These are phyloP conservation scores for Rhinocladiella similis DNA, from an alignment of 2,329 filamentous ascomycete species.

Conservation along the genomic window DNA sequence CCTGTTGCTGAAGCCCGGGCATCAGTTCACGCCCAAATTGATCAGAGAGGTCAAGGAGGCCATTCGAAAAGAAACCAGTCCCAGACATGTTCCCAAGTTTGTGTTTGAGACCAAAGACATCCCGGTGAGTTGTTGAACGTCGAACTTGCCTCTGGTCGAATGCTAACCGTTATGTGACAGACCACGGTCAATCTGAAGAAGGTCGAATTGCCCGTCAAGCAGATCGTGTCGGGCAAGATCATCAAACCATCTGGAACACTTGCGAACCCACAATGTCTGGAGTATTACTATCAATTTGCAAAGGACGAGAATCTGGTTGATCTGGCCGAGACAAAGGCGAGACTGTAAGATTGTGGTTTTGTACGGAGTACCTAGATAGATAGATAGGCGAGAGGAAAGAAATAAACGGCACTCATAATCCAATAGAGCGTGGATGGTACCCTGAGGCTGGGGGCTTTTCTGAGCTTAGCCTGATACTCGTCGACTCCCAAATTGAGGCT, in stretches of 20 bases:
- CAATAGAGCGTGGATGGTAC: too few species aligned
- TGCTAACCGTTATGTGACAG: constrained; percentile 40
- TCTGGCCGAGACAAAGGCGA: constrained; percentile 18
- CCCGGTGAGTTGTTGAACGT: constrained; percentile 35
- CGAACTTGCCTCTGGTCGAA: not conserved
- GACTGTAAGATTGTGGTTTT: constrained; percentile 11
- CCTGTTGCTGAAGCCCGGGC: constrained; percentile 60
- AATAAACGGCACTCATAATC: too few species aligned
- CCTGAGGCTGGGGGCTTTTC: too few species aligned
- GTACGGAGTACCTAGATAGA: not conserved
- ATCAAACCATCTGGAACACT: constrained; percentile 76
- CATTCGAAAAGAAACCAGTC: constrained; percentile 67
- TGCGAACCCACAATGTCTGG: constrained; percentile 71
- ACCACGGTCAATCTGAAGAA: constrained; percentile 84
- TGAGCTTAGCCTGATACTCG: too few species aligned
- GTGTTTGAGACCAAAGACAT: constrained; percentile 69
- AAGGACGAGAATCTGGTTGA: constrained; percentile 60
- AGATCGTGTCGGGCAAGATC: constrained; percentile 73
- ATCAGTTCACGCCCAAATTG: constrained; percentile 55
- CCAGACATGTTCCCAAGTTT: constrained; percentile 69
- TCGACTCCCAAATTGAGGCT: not conserved
- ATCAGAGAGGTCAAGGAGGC: constrained; percentile 61
- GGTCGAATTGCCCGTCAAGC: constrained; percentile 80
- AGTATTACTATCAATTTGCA: constrained; percentile 78
- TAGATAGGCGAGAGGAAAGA: not conserved